Conservation (phyloP, 495 filamentous ascomycete genomes). For the Lineolata rhizophorae region DNA sequence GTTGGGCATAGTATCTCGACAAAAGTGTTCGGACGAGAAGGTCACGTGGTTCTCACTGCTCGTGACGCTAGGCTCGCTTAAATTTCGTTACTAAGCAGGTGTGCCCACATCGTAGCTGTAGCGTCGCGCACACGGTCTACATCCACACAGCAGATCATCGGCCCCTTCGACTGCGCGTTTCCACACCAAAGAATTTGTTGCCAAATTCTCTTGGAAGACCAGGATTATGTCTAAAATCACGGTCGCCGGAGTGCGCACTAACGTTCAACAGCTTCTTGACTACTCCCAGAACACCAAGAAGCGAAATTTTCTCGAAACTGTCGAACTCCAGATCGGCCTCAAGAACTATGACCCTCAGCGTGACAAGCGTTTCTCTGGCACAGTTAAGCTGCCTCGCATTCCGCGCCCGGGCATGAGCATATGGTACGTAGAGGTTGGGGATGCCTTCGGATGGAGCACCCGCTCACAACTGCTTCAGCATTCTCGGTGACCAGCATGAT, state of each 20-base stretch:
- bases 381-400: conserved; percentile 75
- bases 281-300: conserved; percentile 97
- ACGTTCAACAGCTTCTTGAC: conserved; percentile 74
- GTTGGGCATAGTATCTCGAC: too few species aligned
- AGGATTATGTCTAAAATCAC: conserved; percentile 23
- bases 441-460: conserved; percentile 2
- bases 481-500: conserved; percentile 99
- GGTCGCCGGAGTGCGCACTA: conserved; percentile 76
- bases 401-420: conserved; percentile 88
- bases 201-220: conserved; percentile 50
- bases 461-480: conserved; percentile 23
- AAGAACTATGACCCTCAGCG: conserved; percentile 99
- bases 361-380: conserved; percentile 99
- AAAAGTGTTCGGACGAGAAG: too few species aligned
- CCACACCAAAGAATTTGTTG: too few species aligned
- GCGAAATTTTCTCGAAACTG: conserved; percentile 96
- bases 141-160: too few species aligned
- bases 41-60: too few species aligned
- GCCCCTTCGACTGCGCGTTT: too few species aligned
- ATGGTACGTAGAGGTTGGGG: conserved; percentile 33
- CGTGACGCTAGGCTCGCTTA: too few species aligned
- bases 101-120: too few species aligned
- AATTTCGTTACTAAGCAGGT: too few species aligned
- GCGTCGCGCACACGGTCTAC: too few species aligned
- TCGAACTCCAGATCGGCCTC: conserved; percentile 36